phyloP scores from a whole-genome alignment of 2,329 filamentous ascomycete genomes.

The Ceratocystis colombiana region DNA sequence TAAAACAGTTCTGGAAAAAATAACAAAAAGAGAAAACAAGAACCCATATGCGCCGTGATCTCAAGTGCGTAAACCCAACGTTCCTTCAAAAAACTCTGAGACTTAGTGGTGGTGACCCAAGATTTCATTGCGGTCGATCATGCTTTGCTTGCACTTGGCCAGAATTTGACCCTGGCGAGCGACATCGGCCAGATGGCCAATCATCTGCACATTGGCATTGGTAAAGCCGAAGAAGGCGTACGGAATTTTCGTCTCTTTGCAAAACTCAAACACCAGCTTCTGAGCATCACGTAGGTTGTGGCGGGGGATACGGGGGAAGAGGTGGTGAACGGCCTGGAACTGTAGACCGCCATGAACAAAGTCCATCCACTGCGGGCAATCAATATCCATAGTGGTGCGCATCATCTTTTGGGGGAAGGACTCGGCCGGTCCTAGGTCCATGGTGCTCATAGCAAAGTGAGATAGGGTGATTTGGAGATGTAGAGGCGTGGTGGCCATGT shows the following conservation, averaged over 20 bases:
- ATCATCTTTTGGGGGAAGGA: conserved; percentile 87
- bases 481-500: conserved; percentile 68
- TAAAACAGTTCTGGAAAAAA: not conserved
- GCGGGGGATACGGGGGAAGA: conserved; percentile 72
- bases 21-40: not conserved
- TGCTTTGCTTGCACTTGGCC: conserved; percentile 55
- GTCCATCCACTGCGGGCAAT: conserved; percentile 78
- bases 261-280: conserved; percentile 69
- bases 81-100: not conserved
- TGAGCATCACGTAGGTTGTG: conserved; percentile 73
- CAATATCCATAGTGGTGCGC: conserved; percentile 86
- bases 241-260: conserved; percentile 68
- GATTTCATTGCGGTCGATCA: conserved; percentile 25
- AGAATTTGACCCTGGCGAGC: conserved; percentile 68
- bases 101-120: conserved; percentile 26
- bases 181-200: conserved; percentile 66
- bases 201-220: conserved; percentile 70
- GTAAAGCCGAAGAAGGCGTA: conserved; percentile 81
- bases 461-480: conserved; percentile 87
- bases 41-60: not conserved
- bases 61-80: not conserved
- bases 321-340: conserved; percentile 80
- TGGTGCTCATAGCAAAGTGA: conserved; percentile 88
- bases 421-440: conserved; percentile 71
- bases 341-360: conserved; percentile 83